Percentiles rank a stretch among this genome's conserved stretches.
phyloP scores from a whole-genome alignment of 2,329 filamentous ascomycete genomes.

The Arachnomyces sp. region DNA sequence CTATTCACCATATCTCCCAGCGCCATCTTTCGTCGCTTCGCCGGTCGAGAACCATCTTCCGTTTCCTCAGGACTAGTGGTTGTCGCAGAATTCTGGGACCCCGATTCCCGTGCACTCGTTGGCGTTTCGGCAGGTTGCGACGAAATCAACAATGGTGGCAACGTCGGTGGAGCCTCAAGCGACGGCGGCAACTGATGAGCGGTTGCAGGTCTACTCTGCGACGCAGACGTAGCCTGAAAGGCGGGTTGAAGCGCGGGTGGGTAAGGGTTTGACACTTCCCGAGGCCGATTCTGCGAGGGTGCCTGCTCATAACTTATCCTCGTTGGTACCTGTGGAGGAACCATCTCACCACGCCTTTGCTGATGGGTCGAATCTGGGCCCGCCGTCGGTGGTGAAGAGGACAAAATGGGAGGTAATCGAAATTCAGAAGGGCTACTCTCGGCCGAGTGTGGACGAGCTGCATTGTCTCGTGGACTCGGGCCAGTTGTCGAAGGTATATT shows the following conservation, averaged over 20 bases:
- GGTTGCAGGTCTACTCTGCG: constrained; percentile 1
- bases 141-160: constrained; percentile 3
- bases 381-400: constrained; percentile 1
- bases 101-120: too few relatives aligned
- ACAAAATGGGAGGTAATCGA: constrained; percentile 8
- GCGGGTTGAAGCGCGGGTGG: background rate
- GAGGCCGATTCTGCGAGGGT: background rate
- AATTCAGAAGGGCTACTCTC: constrained; percentile 4
- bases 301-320: background rate
- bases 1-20: constrained; percentile 14
- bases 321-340: background rate
- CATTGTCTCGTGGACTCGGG: too few relatives aligned
- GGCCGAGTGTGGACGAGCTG: constrained; percentile 1
- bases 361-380: constrained; percentile 5
- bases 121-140: background rate
- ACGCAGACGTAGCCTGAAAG: background rate
- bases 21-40: constrained; percentile 13
- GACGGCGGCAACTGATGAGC: constrained; percentile 2
- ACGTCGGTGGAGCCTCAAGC: constrained; percentile 2
- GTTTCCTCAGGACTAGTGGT: background rate
- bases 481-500: background rate
- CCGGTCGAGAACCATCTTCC: constrained; percentile 4
- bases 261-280: background rate
- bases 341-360: background rate
- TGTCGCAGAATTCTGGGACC: constrained; percentile 2